Conservation (phyloP, 2,329 filamentous ascomycete genomes). For the Hymenoscyphus albidus region DNA sequence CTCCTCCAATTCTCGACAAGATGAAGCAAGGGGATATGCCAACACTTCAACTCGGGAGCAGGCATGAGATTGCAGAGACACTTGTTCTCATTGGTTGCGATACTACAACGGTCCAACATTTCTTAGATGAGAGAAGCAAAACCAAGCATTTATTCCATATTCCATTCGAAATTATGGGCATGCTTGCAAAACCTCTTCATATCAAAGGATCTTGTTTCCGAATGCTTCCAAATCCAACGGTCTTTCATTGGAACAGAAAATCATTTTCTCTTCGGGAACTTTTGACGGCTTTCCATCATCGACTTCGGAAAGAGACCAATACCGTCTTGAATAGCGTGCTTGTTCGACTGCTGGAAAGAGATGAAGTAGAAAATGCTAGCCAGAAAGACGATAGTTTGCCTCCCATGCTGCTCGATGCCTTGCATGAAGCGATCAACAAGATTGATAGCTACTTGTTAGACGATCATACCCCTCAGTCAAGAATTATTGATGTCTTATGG, state of each 20-base stretch:
- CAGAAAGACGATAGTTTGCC: neutral
- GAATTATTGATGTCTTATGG: neutral
- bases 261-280: neutral
- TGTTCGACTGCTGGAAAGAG: neutral
- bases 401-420: neutral
- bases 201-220: neutral
- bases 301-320: neutral
- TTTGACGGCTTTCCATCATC: neutral
- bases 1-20: neutral
- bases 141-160: neutral
- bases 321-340: neutral
- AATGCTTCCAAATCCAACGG: neutral
- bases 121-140: neutral
- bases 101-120: neutral
- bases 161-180: neutral
- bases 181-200: neutral
- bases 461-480: neutral
- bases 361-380: neutral
- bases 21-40: neutral
- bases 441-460: neutral
- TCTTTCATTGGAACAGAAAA: neutral
- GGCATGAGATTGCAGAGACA: neutral
- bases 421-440: neutral
- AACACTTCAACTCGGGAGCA: neutral
- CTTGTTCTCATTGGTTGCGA: neutral